phyloP scores from a whole-genome alignment of 805 yeast species.

The Candida maesae region DNA sequence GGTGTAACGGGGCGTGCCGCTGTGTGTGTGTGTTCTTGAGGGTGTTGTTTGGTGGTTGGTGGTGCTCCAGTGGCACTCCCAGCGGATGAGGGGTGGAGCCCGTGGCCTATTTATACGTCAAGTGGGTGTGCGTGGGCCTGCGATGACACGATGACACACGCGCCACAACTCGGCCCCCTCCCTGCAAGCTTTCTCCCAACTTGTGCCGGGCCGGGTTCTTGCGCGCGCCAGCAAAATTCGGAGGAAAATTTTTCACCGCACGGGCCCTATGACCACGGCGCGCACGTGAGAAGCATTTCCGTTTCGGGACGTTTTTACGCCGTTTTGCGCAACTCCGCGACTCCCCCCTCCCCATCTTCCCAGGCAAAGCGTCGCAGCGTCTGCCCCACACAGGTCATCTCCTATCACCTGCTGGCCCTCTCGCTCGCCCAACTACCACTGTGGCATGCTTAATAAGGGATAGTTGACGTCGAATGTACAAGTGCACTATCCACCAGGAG shows the following conservation, averaged over 20 bases:
- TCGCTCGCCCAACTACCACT: no score
- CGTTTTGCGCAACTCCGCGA: neutral
- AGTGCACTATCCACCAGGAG: neutral
- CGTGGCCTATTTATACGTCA: neutral
- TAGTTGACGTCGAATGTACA: no score
- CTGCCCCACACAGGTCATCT: neutral
- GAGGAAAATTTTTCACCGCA: conserved; percentile 1
- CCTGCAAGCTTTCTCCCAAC: no score
- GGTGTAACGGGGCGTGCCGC: no score
- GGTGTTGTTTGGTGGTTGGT: neutral
- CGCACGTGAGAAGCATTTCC: neutral
- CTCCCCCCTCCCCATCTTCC: neutral
- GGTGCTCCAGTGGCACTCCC: no score
- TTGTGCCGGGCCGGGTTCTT: no score
- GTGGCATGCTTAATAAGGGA: no score
- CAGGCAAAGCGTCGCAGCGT: neutral
- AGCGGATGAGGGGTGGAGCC: neutral
- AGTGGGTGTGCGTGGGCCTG: neutral
- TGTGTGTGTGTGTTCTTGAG: neutral
- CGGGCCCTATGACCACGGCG: no score
- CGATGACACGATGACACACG: neutral
- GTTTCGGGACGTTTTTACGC: neutral
- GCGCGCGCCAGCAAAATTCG: no score
- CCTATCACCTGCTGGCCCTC: no score
- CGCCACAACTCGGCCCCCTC: conserved; percentile 1